These are phyloP conservation scores for Chalara sp. DNA, from an alignment of 2,329 filamentous ascomycete species.

Conservation along the genomic window DNA sequence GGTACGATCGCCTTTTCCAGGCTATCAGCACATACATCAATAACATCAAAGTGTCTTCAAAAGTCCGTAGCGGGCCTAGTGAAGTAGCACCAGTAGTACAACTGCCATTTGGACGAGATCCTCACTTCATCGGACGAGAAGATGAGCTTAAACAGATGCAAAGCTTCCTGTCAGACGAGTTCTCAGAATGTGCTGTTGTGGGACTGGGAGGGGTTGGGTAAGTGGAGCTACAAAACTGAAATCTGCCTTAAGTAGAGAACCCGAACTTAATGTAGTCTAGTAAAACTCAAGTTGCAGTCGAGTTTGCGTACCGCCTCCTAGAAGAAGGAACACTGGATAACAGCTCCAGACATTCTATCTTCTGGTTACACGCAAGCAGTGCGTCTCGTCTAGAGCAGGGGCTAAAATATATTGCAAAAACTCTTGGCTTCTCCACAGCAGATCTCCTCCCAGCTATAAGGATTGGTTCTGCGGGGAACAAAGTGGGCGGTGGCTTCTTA, in stretches of 20 bases:
- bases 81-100: background rate
- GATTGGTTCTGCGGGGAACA: background rate
- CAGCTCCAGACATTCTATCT: background rate
- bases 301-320: background rate
- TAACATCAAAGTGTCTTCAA: no score
- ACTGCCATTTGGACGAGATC: background rate
- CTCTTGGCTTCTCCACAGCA: background rate
- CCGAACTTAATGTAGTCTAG: background rate
- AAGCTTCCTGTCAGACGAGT: background rate
- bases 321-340: background rate
- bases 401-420: background rate
- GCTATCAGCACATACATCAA: no score
- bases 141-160: background rate
- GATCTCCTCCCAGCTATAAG: background rate
- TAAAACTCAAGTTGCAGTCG: background rate
- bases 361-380: background rate
- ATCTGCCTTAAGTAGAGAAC: background rate
- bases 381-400: background rate
- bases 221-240: background rate
- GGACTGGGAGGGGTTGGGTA: background rate
- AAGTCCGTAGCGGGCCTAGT: no score
- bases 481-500: background rate
- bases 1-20: no score
- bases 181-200: background rate
- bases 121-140: background rate